phyloP scores from a whole-genome alignment of 2,329 filamentous ascomycete genomes.

The Trichoderma harzianum region DNA sequence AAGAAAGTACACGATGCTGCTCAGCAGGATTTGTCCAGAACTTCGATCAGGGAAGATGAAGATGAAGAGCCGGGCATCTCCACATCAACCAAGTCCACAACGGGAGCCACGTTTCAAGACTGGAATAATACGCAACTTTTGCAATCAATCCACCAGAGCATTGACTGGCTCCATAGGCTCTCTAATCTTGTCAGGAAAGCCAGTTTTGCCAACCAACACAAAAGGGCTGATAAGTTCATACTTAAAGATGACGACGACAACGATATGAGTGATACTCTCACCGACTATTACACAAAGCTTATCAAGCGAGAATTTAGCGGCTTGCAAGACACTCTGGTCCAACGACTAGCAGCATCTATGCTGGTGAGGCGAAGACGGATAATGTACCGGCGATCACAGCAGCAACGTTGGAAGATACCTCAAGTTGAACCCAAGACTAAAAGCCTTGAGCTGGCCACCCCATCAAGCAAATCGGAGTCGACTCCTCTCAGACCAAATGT shows the following conservation, averaged over 20 bases:
- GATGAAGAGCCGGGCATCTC: not conserved
- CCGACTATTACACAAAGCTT: not conserved
- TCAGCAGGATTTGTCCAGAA: not conserved
- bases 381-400: not conserved
- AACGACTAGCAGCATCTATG: not conserved
- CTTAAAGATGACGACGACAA: not conserved
- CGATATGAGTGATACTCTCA: not conserved
- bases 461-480: too few species aligned
- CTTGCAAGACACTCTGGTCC: not conserved
- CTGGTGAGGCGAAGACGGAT: not conserved
- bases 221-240: not conserved
- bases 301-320: not conserved
- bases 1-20: not conserved
- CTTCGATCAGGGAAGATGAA: not conserved
- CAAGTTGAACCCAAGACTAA: not conserved
- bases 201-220: not conserved
- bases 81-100: not conserved
- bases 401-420: not conserved
- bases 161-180: not conserved
- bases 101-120: not conserved
- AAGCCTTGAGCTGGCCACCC: not conserved
- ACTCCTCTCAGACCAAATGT: not conserved
- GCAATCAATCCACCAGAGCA: not conserved
- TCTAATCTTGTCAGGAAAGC: not conserved
- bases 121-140: not conserved